Base-by-base conservation (phyloP, 2,329 filamentous ascomycete genomes). In the Venturia carpophila region DNA sequence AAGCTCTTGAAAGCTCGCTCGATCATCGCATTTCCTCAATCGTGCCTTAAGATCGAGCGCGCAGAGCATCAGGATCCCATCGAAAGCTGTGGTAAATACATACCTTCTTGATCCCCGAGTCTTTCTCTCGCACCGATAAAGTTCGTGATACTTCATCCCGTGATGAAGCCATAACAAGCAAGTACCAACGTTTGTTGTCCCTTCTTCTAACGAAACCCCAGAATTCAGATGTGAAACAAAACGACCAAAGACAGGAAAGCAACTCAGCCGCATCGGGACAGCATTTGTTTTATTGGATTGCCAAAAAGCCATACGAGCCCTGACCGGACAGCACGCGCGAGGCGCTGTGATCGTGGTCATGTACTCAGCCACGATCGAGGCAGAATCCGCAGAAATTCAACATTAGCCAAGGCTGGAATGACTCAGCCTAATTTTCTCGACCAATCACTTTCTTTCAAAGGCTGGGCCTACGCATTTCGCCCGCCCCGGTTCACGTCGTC, bases 351-450 rank as follows among this genome's bases (percentile, higher is more conserved):
- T 55, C 15, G 49, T 34, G 37, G 52, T n/a, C 27, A 58, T 7
- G 52, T 58, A n/a, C 52, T 34, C 52, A 58, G 52, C 52, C 52
- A 58, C 52, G 19, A 58, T 37, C 30, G 52, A 58, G 52, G 52
- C 52, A 37, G 52, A 58, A n/a, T 56, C 21, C 21, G 47, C 21
- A 15, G 24, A 19, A 30, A 1, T 37, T 17, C 52, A 34, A 3
- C 10, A 17, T 5, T 5, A 37, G 52, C 52, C 52, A 58, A 58
- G 52, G 30, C 52, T 58, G 30, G 27, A 19, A 37, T 58, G 47
- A 27, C 52, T 58, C 52, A 58, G 52, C 52, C 52, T 34, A 58
- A 58, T 34, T 39, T 37, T 17, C 5, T 37, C 30, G n/a, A 21
- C 52, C 27, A 58, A 58, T 58, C 52, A 58, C 17, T 37, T 58